Conservation (phyloP, 768 basidiomycete species). For the Rhizopogon salebrosus region DNA sequence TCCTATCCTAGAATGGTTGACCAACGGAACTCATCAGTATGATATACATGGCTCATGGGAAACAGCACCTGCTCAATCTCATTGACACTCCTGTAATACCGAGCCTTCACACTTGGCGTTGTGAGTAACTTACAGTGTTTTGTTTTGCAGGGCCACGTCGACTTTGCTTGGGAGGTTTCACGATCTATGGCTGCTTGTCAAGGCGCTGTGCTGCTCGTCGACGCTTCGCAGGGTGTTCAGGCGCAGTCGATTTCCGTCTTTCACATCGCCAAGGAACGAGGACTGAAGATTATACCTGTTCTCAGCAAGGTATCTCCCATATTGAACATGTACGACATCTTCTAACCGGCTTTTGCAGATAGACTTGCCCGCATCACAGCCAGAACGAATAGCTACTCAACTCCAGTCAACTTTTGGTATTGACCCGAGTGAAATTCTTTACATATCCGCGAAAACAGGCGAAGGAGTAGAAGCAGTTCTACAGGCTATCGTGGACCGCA, state of each 20-base stretch:
- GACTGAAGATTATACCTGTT: conserved; percentile 82
- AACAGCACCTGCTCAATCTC: conserved; percentile 77
- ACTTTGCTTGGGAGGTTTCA: conserved; percentile 96
- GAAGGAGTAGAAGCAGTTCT: conserved; percentile 75
- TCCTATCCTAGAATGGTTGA: background rate
- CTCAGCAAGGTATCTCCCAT: conserved; percentile 71
- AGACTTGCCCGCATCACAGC: conserved; percentile 87
- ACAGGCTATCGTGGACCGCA: conserved; percentile 71
- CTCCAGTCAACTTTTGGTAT: conserved; percentile 82
- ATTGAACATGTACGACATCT: background rate
- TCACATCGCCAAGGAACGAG: conserved; percentile 78
- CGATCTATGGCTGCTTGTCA: conserved; percentile 90
- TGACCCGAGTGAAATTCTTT: conserved; percentile 65
- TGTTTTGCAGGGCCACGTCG: conserved; percentile 77
- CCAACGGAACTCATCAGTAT: conserved; percentile 46
- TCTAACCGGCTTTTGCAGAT: conserved; percentile 47
- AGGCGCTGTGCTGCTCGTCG: conserved; percentile 83
- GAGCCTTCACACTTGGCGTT: background rate
- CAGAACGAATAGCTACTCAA: conserved; percentile 73
- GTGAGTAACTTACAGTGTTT: background rate
- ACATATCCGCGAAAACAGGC: conserved; percentile 92
- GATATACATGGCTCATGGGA: conserved; percentile 57
- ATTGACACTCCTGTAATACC: conserved; percentile 86
- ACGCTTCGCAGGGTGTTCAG: conserved; percentile 97
- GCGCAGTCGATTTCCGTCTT: conserved; percentile 96